These are phyloP conservation scores for Exserohilum turcica DNA, from an alignment of 2,329 filamentous ascomycete species.

Conservation along the genomic window DNA sequence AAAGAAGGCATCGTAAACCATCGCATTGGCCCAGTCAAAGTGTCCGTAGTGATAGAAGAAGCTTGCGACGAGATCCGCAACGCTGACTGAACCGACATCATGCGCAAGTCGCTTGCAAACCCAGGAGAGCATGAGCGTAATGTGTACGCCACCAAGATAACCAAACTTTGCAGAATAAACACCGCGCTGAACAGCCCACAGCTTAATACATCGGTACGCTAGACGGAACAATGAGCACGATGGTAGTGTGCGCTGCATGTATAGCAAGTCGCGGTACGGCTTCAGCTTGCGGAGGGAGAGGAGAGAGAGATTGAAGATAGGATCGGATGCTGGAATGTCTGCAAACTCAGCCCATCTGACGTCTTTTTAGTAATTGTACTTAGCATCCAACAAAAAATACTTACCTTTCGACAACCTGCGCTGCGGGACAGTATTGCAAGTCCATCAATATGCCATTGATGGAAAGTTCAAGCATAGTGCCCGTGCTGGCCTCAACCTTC, in stretches of 20 bases:
- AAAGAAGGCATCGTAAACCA: conserved; percentile 66
- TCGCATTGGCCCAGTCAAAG: conserved; percentile 63
- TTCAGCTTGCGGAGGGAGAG: conserved; percentile 67
- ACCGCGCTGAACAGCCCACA: conserved; percentile 66
- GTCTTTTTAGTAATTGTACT: conserved; percentile 9
- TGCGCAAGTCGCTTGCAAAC: conserved; percentile 58
- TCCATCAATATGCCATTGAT: conserved; percentile 65
- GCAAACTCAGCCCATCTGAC: conserved; percentile 47
- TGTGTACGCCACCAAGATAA: conserved; percentile 68
- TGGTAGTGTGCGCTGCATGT: conserved; percentile 64
- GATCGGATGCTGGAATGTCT: conserved; percentile 56
- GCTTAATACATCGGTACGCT: conserved; percentile 64
- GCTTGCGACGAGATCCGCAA: conserved; percentile 59
- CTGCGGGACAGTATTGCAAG: conserved; percentile 69
- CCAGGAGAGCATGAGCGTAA: conserved; percentile 65
- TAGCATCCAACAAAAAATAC: background rate
- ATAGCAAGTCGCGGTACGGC: conserved; percentile 65
- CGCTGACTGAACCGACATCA: conserved; percentile 45
- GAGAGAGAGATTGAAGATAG: conserved; percentile 61
- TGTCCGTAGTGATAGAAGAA: conserved; percentile 68
- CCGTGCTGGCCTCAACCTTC: conserved; percentile 62
- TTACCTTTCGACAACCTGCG: conserved; percentile 59
- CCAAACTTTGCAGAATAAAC: conserved; percentile 70
- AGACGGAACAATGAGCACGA: conserved; percentile 63
- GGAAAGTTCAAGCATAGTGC: conserved; percentile 68